Base-by-base conservation (phyloP, 2,329 filamentous ascomycete species). In the Pestalotiopsis sp. region DNA sequence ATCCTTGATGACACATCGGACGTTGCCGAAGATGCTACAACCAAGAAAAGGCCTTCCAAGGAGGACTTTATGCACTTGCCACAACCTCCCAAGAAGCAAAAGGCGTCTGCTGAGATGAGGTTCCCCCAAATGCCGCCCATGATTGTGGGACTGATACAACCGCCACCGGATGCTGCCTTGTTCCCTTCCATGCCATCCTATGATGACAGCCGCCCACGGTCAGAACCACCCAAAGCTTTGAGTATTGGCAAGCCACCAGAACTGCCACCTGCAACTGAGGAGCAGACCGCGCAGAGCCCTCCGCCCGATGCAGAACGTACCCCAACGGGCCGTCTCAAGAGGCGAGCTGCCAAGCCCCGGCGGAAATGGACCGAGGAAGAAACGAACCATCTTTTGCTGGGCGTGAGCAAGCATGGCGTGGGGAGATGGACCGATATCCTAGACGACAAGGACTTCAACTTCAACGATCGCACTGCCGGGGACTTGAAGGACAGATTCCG, bases 401-500 rank as follows among this genome's bases (percentile, higher is more conserved):
- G 89, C 0, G 89, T 91, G 36, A 85, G 85, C 72, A 86, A 87
- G 39, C 85, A 91, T 73, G 90, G 90, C 1, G 86, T 91, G 9
- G 90, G 89, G 49, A 89, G 87, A 72, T 91, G 89, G 89, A 90
- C 87, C 9, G 86, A 83, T 67, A 91, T 91, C 39, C 79, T 91
- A 27, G 87, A 90, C 64, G 90, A 91, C 69, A 78, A 84, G 0
- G 85, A 85, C 57, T 91, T 90, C 74, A 82, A 77, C 12, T 91
- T 91, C 79, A 88, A 90, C 72, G 84, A 83, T 17, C 85, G 90
- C 69, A 87, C 86, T 1, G 87, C 88, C 3, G 88, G 88, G 9
- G 89, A 91, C 73, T 76, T 91, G 64, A 91, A 91, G 75, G 89
- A 91, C 76, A 83, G 90, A 13, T 91, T 91, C 74, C 84, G 89